These are phyloP conservation scores for Sesbania bispinosa DNA, from an alignment of 306 rosid species.

Conservation along the genomic window DNA sequence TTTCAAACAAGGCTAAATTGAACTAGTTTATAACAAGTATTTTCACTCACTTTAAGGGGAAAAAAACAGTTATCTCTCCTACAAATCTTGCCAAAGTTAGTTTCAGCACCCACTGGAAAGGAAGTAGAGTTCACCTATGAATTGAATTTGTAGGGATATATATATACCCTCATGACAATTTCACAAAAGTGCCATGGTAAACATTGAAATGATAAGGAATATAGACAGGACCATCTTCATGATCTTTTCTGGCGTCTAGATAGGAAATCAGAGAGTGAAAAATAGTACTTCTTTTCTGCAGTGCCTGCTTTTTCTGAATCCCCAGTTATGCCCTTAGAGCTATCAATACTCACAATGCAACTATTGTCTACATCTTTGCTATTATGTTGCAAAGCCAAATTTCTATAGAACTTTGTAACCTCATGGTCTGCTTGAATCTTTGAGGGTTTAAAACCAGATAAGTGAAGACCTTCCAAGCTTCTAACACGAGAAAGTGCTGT, in stretches of 20 bases:
- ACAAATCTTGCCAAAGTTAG: neutral
- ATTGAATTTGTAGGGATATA: no score
- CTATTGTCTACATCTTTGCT: neutral
- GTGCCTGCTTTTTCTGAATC: neutral
- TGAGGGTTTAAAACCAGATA: constrained; percentile 37
- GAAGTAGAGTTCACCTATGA: no score
- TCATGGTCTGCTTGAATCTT: constrained; percentile 42
- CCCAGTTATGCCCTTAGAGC: neutral
- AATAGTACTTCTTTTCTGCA: neutral
- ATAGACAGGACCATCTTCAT: neutral
- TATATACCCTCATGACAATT: neutral
- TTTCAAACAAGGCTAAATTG: neutral
- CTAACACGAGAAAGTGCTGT: constrained; percentile 48
- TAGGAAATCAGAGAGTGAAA: constrained; percentile 20
- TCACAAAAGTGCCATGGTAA: constrained; percentile 8
- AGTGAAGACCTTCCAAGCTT: constrained; percentile 44
- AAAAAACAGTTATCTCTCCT: neutral
- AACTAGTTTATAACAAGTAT: neutral
- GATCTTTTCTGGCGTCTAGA: constrained; percentile 4
- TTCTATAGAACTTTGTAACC: constrained; percentile 38
- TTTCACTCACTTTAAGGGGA: neutral
- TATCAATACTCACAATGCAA: constrained; percentile 8
- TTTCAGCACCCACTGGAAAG: neutral
- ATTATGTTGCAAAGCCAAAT: constrained; percentile 4
- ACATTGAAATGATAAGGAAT: neutral